Evolutionary conservation across 768 basidiomycete species (phyloP).

Genomic region (Rubroboletus satanas): DNA sequence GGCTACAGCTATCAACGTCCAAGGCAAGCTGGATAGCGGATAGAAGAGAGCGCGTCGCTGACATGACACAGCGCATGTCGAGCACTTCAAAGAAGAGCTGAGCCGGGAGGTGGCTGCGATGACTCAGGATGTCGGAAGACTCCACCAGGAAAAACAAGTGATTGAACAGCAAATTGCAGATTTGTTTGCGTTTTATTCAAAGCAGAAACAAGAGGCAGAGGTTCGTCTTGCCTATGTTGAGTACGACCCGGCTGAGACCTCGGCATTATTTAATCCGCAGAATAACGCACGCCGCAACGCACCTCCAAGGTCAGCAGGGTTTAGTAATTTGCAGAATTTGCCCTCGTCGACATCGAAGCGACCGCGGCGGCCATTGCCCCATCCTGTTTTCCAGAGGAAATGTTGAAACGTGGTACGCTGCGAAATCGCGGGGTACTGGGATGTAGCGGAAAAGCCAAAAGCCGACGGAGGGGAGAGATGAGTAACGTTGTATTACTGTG

Average conservation of each 20-base stretch:
- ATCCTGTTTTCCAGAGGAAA: constrained; percentile 26
- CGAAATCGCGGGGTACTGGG: not conserved
- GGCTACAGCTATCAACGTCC: constrained; percentile 83
- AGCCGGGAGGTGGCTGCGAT: constrained; percentile 69
- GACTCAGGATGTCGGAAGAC: constrained; percentile 67
- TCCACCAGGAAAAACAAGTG: constrained; percentile 61
- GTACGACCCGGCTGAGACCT: not conserved
- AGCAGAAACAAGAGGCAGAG: constrained; percentile 49
- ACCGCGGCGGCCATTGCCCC: constrained; percentile 30
- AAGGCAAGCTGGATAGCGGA: constrained; percentile 42
- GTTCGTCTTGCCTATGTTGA: constrained; percentile 12
- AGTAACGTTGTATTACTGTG: constrained; percentile 11
- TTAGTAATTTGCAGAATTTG: constrained; percentile 27
- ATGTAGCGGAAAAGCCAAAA: not conserved
- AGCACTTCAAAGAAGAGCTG: constrained; percentile 82
- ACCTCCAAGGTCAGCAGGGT: constrained; percentile 19
- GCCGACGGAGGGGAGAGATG: not conserved
- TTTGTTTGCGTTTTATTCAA: constrained; percentile 67
- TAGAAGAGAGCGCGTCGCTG: not conserved
- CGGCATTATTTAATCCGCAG: constrained; percentile 10
- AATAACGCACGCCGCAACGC: constrained; percentile 22
- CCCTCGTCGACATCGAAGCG: constrained; percentile 20
- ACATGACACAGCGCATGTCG: constrained; percentile 62
- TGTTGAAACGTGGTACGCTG: constrained; percentile 5
- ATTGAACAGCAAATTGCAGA: constrained; percentile 72